These are phyloP conservation scores for Lepraria neglecta DNA, from an alignment of 495 filamentous ascomycete species.

Conservation along the genomic window DNA sequence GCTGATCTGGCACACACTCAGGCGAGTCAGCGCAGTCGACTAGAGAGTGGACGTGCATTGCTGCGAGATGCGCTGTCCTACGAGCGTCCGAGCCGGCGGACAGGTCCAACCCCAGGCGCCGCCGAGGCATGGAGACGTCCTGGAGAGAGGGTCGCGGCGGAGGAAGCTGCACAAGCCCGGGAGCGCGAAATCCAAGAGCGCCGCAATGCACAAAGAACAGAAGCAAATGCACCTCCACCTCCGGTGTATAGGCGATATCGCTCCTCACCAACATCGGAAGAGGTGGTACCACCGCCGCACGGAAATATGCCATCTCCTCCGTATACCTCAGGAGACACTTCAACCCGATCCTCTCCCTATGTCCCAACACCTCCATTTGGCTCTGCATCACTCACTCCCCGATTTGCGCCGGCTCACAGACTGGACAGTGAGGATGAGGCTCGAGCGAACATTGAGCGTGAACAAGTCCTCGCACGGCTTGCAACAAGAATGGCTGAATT, in stretches of 20 bases:
- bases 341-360: slow-evolving; percentile 27
- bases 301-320: slow-evolving; percentile 30
- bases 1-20: slow-evolving; percentile 28
- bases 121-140: background rate
- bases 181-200: slow-evolving; percentile 5
- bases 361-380: slow-evolving; percentile 25
- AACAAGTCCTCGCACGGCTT: slow-evolving; percentile 12
- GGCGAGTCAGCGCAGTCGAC: slow-evolving; percentile 34
- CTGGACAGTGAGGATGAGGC: slow-evolving; percentile 21
- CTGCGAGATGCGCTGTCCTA: slow-evolving; percentile 34
- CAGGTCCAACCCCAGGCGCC: slow-evolving; percentile 18
- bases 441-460: slow-evolving; percentile 11
- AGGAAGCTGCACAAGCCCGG: background rate
- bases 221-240: background rate
- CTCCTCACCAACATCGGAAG: background rate
- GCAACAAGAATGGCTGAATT: slow-evolving; percentile 15
- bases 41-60: slow-evolving; percentile 28
- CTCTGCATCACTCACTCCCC: slow-evolving; percentile 37
- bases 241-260: background rate
- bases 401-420: slow-evolving; percentile 43
- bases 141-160: background rate
- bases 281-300: slow-evolving; percentile 10
- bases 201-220: slow-evolving; percentile 8
- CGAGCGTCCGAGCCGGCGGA: slow-evolving; percentile 25
- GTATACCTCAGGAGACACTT: slow-evolving; percentile 29